Conservation (phyloP, 108 stramenopile species). For the Skeletonema marinoi region DNA sequence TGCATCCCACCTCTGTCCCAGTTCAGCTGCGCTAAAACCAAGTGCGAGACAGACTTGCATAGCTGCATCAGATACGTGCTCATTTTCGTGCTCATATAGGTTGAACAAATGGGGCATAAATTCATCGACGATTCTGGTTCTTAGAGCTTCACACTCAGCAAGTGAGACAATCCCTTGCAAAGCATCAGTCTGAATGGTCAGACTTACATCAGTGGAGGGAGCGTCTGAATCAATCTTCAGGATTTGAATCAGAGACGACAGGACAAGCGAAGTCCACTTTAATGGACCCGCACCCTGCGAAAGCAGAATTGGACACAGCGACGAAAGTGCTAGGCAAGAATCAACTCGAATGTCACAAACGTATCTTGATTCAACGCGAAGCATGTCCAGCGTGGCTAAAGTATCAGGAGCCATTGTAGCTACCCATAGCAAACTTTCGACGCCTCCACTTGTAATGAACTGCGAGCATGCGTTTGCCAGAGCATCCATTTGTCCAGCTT, state of each 20-base stretch:
- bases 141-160: conserved; percentile 62
- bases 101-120: conserved; percentile 52
- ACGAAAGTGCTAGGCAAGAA: conserved; percentile 57
- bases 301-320: conserved; percentile 60
- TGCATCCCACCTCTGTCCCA: conserved; percentile 56
- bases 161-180: conserved; percentile 56
- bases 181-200: conserved; percentile 36
- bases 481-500: conserved; percentile 8
- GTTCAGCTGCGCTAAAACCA: conserved; percentile 62
- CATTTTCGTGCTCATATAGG: conserved; percentile 26
- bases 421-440: conserved; percentile 50
- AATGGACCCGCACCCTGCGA: conserved; percentile 45
- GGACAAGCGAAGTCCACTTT: conserved; percentile 46
- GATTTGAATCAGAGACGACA: conserved; percentile 45
- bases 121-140: conserved; percentile 57
- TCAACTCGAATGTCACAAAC: conserved; percentile 47
- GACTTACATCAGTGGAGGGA: not conserved
- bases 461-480: conserved; percentile 46
- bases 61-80: conserved; percentile 46
- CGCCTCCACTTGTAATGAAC: conserved; percentile 53
- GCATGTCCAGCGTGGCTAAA: conserved; percentile 1
- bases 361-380: conserved; percentile 19
- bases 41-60: conserved; percentile 60
- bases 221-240: conserved; percentile 12
- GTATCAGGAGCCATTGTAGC: conserved; percentile 41